phyloP scores from a whole-genome alignment of 2,329 filamentous ascomycete genomes.

The Ascochyta clinopodiicola region DNA sequence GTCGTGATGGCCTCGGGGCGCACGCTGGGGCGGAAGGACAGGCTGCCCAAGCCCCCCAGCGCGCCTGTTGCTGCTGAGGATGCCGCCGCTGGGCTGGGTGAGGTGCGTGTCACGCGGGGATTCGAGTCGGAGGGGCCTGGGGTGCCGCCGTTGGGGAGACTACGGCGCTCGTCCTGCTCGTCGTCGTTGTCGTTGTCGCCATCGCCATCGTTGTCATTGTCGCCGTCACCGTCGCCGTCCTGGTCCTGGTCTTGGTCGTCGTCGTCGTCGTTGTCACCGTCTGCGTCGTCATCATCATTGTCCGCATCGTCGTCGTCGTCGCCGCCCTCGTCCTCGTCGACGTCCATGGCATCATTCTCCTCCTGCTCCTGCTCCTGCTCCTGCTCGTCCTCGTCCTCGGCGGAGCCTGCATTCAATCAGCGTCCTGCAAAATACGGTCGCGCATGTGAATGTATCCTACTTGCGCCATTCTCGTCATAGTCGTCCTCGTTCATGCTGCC shows the following conservation, averaged over 20 bases:
- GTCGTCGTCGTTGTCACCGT: slow-evolving; percentile 49
- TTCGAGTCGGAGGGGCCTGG: slow-evolving; percentile 47
- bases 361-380: slow-evolving; percentile 45
- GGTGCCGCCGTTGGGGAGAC: slow-evolving; percentile 38
- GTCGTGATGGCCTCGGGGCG: slow-evolving; percentile 81
- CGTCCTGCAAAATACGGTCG: not conserved
- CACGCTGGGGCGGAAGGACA: slow-evolving; percentile 66
- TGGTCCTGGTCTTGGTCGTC: slow-evolving; percentile 45
- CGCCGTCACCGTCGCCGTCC: slow-evolving; percentile 47
- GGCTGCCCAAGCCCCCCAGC: slow-evolving; percentile 42
- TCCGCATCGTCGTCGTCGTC: slow-evolving; percentile 47
- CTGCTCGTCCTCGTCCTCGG: slow-evolving; percentile 37
- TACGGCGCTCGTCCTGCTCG: slow-evolving; percentile 51
- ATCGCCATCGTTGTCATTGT: slow-evolving; percentile 50
- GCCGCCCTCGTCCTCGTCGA: slow-evolving; percentile 53
- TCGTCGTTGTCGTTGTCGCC: slow-evolving; percentile 52
- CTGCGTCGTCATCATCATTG: slow-evolving; percentile 51
- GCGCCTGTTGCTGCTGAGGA: slow-evolving; percentile 24
- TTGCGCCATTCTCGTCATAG: slow-evolving; percentile 52
- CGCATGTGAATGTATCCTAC: slow-evolving; percentile 24
- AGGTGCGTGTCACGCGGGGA: slow-evolving; percentile 56
- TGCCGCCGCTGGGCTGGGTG: slow-evolving; percentile 53
- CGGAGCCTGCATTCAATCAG: slow-evolving; percentile 30
- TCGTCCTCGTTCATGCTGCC: slow-evolving; percentile 54
- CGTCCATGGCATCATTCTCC: slow-evolving; percentile 54